Evolutionary conservation across 2,329 filamentous ascomycete species (phyloP).

Genomic region (Xylaria sp.): DNA sequence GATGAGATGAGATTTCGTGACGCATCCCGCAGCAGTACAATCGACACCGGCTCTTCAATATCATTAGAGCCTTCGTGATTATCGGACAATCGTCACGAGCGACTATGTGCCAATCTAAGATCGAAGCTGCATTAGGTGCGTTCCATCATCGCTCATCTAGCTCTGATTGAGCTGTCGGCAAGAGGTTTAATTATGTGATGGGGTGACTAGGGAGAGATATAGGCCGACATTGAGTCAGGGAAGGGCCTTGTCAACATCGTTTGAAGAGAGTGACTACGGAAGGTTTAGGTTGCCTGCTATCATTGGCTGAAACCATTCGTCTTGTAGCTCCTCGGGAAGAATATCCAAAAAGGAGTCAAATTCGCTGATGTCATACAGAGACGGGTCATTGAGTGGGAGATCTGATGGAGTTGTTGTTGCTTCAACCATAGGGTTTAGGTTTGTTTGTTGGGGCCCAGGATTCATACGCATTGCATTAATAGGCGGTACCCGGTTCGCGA

Average conservation of each 20-base stretch:
- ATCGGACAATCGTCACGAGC: background rate
- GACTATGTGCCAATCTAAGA: background rate
- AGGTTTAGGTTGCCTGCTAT: background rate
- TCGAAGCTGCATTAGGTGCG: background rate
- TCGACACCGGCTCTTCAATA: background rate
- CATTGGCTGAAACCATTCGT: slow-evolving; percentile 29
- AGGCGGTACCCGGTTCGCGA: background rate
- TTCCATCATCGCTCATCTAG: background rate
- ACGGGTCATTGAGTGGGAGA: slow-evolving; percentile 1
- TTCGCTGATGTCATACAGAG: slow-evolving; percentile 14
- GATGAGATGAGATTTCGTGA: slow-evolving; percentile 12
- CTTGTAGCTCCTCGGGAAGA: slow-evolving; percentile 28
- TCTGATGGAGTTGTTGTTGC: background rate
- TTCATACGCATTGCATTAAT: slow-evolving; percentile 5
- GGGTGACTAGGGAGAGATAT: background rate
- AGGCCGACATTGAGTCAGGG: slow-evolving; percentile 14
- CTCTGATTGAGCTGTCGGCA: background rate
- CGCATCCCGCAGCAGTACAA: background rate
- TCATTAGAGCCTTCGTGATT: background rate
- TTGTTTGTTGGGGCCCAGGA: background rate
- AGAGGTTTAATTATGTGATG: background rate
- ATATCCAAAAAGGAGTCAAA: slow-evolving; percentile 33
- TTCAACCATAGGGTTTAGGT: background rate
- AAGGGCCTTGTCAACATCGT: slow-evolving; percentile 11
- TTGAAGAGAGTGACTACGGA: background rate